phyloP scores from a whole-genome alignment of 352 stramenopile genomes.

The Vaucheria bursata region DNA sequence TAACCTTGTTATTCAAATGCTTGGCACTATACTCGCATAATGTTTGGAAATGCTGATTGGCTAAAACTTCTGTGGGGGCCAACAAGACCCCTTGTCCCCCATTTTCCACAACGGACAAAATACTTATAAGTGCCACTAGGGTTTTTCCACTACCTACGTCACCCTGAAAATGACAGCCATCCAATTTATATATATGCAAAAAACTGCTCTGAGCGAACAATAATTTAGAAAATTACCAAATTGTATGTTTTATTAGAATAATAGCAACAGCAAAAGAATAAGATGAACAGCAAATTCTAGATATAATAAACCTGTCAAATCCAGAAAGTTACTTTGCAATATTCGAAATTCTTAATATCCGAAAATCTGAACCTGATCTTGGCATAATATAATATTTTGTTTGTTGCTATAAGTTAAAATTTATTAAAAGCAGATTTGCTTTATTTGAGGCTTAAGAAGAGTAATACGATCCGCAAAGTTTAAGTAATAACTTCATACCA shows the following conservation, averaged over 20 bases:
- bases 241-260: neutral
- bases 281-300: too few species aligned
- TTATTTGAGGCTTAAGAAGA: too few species aligned
- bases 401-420: too few species aligned
- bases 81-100: conserved; percentile 22
- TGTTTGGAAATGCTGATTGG: neutral
- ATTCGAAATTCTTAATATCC: too few species aligned
- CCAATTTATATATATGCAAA: neutral
- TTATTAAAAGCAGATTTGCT: too few species aligned
- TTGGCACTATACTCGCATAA: neutral
- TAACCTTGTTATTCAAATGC: neutral
- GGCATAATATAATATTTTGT: too few species aligned
- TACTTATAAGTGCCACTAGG: conserved; percentile 12
- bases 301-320: too few species aligned
- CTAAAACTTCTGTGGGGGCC: conserved; percentile 26
- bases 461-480: too few species aligned
- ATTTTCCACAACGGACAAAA: conserved; percentile 12
- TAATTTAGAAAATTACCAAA: neutral
- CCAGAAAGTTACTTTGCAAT: too few species aligned
- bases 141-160: conserved; percentile 28
- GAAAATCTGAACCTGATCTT: too few species aligned
- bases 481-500: too few species aligned
- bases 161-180: neutral
- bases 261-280: neutral
- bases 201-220: neutral